Base-by-base conservation (phyloP, 2,329 filamentous ascomycete genomes). In the Neofusicoccum ribis region DNA sequence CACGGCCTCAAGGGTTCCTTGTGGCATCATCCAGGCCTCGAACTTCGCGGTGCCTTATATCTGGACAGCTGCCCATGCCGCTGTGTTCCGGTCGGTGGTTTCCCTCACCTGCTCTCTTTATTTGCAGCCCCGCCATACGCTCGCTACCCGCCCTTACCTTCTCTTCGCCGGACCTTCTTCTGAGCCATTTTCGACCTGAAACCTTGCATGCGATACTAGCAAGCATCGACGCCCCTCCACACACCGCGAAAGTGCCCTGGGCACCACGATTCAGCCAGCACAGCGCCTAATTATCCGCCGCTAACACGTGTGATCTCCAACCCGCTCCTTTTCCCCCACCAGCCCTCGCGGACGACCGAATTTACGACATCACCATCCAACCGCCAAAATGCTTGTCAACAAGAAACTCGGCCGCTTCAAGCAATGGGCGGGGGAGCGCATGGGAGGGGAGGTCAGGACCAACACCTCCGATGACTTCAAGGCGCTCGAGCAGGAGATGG, bases 371-470 rank as follows among this genome's bases (percentile, higher is more conserved):
- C 37, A 46, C 31, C 49, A 46, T n/a, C 12, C 23, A 23, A 56
- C 17, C 43, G 66, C 73, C 67, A 70, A 34, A 65, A 87, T 86
- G 85, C 86, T 87, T 72, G 82, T 89, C 77, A 89, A 88, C 80
- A 97, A 96, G 84, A 97, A 96, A 78, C 88, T 98, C 76, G 94
- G 93, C 81, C 90, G 94, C 75, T 89, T 96, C 83, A 96, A 94
- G 83, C 94, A 98, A 89, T 98, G 94, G 94, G 92, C 93, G 43
- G 92, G 92, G 71, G 94, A 98, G 82, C 92, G 93, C 81, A 97
- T 98, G 91, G 94, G 94, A 72, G 88, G 87, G 69, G 93, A 97
- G 80, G 86, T 89, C 80, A 95, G 93, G 81, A 97, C 94, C 9
- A 88, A 85, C 76, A 88, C 92, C 69, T 91, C 92, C 0, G 93